Evolutionary conservation across 805 yeast species (phyloP).

Genomic region (Huiozyma naganishii): DNA sequence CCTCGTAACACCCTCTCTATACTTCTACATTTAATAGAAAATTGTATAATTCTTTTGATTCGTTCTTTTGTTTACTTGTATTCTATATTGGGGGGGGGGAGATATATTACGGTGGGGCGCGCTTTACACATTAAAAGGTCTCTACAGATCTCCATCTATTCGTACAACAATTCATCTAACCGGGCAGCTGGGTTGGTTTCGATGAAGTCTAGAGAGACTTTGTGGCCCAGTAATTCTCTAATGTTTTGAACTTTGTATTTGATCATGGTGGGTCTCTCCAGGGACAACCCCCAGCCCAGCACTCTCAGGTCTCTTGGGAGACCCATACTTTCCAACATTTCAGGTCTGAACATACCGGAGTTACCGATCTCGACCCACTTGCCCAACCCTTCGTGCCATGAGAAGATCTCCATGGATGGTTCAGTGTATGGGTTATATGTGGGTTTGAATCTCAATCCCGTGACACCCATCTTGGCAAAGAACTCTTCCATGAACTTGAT

Average conservation of each 20-base stretch:
- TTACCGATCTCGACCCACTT: constrained; percentile 99
- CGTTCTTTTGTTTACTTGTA: neutral
- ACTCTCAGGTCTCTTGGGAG: constrained; percentile 89
- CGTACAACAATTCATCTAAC: constrained; percentile 63
- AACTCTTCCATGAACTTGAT: constrained; percentile 98
- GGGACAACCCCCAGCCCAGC: constrained; percentile 92
- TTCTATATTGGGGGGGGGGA: too few relatives aligned
- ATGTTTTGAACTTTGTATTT: constrained; percentile 92
- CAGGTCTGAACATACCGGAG: constrained; percentile 99
- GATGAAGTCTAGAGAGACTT: constrained; percentile 87
- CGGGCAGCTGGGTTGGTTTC: constrained; percentile 97
- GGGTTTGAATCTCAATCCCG: constrained; percentile 91
- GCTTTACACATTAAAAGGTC: too few relatives aligned
- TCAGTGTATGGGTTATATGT: constrained; percentile 99
- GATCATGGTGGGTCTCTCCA: constrained; percentile 99
- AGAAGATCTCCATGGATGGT: constrained; percentile 94
- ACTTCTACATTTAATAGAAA: neutral
- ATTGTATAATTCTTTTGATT: neutral
- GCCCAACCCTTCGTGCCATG: constrained; percentile 87
- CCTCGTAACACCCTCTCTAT: neutral
- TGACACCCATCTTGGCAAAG: constrained; percentile 95
- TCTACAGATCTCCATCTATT: constrained; percentile 4
- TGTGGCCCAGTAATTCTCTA: constrained; percentile 94
- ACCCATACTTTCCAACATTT: constrained; percentile 98
- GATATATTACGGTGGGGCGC: too few relatives aligned